phyloP scores from a whole-genome alignment of 208 protist genomes.

The Acanthamoeba polyphaga region DNA sequence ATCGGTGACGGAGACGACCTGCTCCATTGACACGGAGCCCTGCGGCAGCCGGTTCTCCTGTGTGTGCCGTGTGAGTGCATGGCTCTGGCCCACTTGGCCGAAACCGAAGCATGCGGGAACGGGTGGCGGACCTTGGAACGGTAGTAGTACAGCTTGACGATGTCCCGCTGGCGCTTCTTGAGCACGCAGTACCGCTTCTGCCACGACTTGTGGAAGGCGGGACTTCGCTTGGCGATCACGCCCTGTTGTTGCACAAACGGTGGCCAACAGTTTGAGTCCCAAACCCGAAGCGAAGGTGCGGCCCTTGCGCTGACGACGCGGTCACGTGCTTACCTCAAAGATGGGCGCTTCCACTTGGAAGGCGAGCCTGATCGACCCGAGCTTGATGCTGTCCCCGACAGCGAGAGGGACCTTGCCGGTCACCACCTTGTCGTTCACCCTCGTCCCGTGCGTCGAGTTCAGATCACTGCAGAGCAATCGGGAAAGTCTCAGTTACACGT shows the following conservation, averaged over 20 bases:
- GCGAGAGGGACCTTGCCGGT: background rate
- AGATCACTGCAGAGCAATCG: background rate
- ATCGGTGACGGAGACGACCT: slow-evolving; percentile 17
- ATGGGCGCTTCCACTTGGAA: slow-evolving; percentile 15
- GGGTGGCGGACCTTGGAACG: background rate
- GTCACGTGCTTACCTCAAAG: background rate
- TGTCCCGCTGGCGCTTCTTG: slow-evolving; percentile 12
- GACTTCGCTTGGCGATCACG: slow-evolving; percentile 23
- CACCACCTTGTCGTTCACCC: slow-evolving; percentile 22
- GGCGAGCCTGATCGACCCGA: background rate
- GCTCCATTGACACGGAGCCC: slow-evolving; percentile 29
- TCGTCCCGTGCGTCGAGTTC: slow-evolving; percentile 28
- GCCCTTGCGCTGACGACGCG: no score
- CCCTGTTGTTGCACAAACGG: background rate
- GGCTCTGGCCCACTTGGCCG: no score
- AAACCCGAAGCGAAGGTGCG: background rate
- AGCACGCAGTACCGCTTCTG: slow-evolving; percentile 66
- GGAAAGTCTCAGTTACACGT: background rate
- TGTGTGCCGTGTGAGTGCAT: background rate
- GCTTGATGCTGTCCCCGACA: slow-evolving; percentile 3
- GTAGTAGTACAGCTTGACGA: slow-evolving; percentile 51
- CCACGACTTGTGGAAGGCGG: slow-evolving; percentile 59
- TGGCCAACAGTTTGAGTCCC: background rate
- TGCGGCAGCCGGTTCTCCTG: slow-evolving; percentile 22
- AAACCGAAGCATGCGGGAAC: background rate